Base-by-base conservation (phyloP, 2,329 filamentous ascomycete species). In the Fusarium napiforme region DNA sequence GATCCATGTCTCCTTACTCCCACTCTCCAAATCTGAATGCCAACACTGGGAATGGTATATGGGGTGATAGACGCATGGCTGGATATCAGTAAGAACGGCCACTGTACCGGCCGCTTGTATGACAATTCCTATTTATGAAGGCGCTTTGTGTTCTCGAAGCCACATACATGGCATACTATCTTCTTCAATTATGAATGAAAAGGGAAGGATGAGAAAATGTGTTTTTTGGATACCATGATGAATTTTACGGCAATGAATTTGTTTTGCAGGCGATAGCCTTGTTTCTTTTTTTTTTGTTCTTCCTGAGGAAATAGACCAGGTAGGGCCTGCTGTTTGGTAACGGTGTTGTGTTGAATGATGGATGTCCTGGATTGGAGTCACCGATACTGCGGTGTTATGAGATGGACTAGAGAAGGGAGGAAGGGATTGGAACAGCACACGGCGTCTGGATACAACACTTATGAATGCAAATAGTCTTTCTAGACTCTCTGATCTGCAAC, bases 1-100 rank as follows among this genome's bases (percentile, higher is more conserved):
- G 80, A 45, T 81, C 81, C 9, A 65, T 76, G 34, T 82, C 82
- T 37, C 79, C 79, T 14, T 83, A 81, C 67, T 76, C 78, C 26
- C 78, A 79, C 55, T 82, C 82, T 37, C 81, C 82, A 39, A 80
- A 81, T 47, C 68, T 77, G 49, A 76, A 78, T 59, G 63, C 69
- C 56, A 76, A 73, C 30, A 76, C 69, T 62, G 72, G 59, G 15
- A 70, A 67, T 42, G 62, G 55, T 40, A 72, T 73, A 42, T 73
- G 71, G 71, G 59, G 67, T 30, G 71, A 72, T 28, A 56, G 71
- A 43, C 64, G 71, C 23, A 74, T 74, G 71, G 52, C 71, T 53
- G 71, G 64, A 49, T 74, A 63, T 40, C 52, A 69, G 18, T 66
- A 47, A 74, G 42, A 26, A 50, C 50, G 32, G 45, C 43, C 32